Base-by-base conservation (phyloP, 164 flowering plant species). In the Tetrastigma voinierianum region DNA sequence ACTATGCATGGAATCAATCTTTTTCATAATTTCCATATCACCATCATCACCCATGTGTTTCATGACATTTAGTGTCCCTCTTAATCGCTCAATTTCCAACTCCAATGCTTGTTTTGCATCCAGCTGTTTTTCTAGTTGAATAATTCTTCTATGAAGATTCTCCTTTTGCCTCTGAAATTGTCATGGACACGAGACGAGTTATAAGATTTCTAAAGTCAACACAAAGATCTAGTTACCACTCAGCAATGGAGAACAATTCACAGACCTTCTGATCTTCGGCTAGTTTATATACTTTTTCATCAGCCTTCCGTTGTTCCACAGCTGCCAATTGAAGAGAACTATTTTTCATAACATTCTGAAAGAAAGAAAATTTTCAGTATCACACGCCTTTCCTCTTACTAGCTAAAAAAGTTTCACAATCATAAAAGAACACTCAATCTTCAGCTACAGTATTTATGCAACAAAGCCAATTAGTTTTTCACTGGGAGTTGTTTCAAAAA, bases 231-330 rank as follows among this genome's bases (percentile, higher is more conserved):
- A 17, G 19, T 55, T 46, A 40, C 15, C 54, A 43, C 3, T 18
- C 10, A 62, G 48, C 24, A 52, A 12, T 0, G 1, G n/a, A 46
- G 46, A 48, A 11, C 10, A 68, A 69, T 19, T 4, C 23, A 64
- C 66, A 32, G 49, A 84, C 93, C 93, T 83, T 76, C 55, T 88
- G 93, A 74, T 83, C 83, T 76, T 83, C 90, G 40, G 85, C 90
- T 73, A 88, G 66, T 73, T 80, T 88, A 70, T 75, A 40, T 1
- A 88, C 85, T 20, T 79, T 78, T 57, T 76, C 90, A 70, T 88
- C 90, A 32, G 81, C 86, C 71, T 67, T 83, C 65, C 70, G 76
- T 79, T 88, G 93, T 72, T 76, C 90, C 69, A 81, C 56, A 19
- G 87, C 53, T 49, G 93, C 93, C 80, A 82, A 60, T 25, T 80